Conservation (phyloP, 148 eudicot genomes). For the Vaccinium myrtillus region DNA sequence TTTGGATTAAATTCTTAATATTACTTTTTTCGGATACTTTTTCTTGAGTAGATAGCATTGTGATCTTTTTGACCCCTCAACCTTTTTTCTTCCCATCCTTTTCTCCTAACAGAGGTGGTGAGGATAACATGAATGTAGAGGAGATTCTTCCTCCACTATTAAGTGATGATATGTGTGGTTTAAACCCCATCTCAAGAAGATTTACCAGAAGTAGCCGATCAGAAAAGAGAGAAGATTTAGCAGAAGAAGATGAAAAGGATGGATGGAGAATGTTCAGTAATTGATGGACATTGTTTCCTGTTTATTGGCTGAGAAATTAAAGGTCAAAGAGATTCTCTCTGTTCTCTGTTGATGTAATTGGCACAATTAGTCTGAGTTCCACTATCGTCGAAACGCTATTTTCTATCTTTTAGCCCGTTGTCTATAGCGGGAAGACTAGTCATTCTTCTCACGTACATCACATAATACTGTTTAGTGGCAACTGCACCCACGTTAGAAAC, state of each 20-base stretch:
- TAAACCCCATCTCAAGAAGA: not conserved
- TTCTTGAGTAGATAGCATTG: not conserved
- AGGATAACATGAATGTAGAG: no score
- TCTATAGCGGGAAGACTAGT: no score
- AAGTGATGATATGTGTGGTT: not conserved
- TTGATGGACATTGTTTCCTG: not conserved
- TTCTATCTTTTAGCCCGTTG: no score
- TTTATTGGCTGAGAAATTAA: not conserved
- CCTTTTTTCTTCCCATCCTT: not conserved
- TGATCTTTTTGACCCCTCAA: not conserved
- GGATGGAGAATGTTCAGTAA: not conserved
- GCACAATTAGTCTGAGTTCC: no score
- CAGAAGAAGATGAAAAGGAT: not conserved
- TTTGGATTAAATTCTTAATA: not conserved
- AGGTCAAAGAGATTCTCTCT: constrained; percentile 7
- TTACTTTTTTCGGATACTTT: not conserved
- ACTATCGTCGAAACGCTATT: no score
- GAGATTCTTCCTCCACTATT: not conserved
- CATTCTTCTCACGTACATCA: no score
- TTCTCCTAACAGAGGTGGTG: not conserved
- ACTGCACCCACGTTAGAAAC: no score
- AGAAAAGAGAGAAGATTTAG: not conserved
- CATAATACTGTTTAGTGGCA: no score
- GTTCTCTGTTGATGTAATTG: no score
- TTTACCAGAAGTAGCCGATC: no score